These are phyloP conservation scores for Clonostachys solani DNA, from an alignment of 2,329 filamentous ascomycete genomes.

Conservation along the genomic window DNA sequence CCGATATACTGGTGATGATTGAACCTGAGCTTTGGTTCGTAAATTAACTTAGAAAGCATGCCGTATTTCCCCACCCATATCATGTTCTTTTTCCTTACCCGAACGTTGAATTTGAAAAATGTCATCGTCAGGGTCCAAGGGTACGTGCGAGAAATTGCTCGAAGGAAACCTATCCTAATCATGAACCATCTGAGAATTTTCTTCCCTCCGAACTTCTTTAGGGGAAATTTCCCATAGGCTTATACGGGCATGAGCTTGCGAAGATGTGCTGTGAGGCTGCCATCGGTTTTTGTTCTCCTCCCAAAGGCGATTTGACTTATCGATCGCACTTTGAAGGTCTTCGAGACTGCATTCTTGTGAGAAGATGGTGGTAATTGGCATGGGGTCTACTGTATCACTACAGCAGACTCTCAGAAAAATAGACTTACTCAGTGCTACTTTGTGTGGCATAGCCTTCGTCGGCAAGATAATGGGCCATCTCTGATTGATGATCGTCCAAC, in stretches of 20 bases:
- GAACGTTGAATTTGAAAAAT: too few relatives aligned
- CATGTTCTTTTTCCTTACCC: too few relatives aligned
- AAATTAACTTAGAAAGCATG: too few relatives aligned
- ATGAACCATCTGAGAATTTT: constrained; percentile 29
- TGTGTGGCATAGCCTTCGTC: constrained; percentile 73
- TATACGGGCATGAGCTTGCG: constrained; percentile 9
- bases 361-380: background rate
- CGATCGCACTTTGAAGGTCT: constrained; percentile 27
- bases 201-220: constrained; percentile 23
- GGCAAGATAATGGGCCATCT: constrained; percentile 76
- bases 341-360: constrained; percentile 11
- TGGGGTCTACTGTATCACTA: background rate
- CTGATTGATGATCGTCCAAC: constrained; percentile 85
- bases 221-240: constrained; percentile 28
- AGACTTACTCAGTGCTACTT: constrained; percentile 60
- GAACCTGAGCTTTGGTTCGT: too few relatives aligned
- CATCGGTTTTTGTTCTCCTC: constrained; percentile 27
- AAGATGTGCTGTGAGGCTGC: constrained; percentile 18
- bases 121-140: background rate
- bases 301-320: constrained; percentile 27
- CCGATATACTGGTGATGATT: too few relatives aligned
- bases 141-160: background rate
- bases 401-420: background rate
- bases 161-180: constrained; percentile 20
- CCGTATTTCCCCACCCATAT: too few relatives aligned